Evolutionary conservation across 345 rosid genomes (phyloP).

Genomic region (Mallotus nudiflorus): DNA sequence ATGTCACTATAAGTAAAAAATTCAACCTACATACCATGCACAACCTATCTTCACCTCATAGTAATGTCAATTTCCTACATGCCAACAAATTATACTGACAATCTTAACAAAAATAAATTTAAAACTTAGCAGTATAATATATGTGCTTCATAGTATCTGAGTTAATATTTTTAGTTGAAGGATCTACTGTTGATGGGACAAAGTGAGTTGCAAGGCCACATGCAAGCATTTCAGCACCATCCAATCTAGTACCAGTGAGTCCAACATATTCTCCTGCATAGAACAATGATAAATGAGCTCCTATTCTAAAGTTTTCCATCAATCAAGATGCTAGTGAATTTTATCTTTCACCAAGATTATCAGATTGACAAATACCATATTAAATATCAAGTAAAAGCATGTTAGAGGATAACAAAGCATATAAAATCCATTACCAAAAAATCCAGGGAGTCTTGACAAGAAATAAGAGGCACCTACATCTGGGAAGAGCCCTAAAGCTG

Average conservation of each 20-base stretch:
- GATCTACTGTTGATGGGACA: conserved; percentile 60
- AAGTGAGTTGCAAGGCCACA: conserved; percentile 93
- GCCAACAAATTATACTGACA: background rate
- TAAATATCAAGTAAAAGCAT: background rate
- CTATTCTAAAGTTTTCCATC: conserved; percentile 3
- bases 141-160: background rate
- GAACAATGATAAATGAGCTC: background rate
- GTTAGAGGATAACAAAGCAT: conserved; percentile 4
- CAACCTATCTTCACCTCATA: background rate
- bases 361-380: background rate
- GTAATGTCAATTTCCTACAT: too few species aligned
- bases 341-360: conserved; percentile 5
- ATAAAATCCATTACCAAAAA: conserved; percentile 52
- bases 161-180: conserved; percentile 1
- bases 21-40: background rate
- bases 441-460: conserved; percentile 87
- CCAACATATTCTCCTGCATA: conserved; percentile 72
- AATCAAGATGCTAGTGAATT: too few species aligned
- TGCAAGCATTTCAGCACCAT: conserved; percentile 84
- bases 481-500: conserved; percentile 83
- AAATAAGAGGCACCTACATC: conserved; percentile 82
- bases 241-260: conserved; percentile 74
- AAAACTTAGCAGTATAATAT: background rate
- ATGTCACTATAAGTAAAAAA: too few species aligned
- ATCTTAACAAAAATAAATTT: conserved; percentile 8